phyloP scores from a whole-genome alignment of 2,329 filamentous ascomycete species.

The Eutypella sp. region DNA sequence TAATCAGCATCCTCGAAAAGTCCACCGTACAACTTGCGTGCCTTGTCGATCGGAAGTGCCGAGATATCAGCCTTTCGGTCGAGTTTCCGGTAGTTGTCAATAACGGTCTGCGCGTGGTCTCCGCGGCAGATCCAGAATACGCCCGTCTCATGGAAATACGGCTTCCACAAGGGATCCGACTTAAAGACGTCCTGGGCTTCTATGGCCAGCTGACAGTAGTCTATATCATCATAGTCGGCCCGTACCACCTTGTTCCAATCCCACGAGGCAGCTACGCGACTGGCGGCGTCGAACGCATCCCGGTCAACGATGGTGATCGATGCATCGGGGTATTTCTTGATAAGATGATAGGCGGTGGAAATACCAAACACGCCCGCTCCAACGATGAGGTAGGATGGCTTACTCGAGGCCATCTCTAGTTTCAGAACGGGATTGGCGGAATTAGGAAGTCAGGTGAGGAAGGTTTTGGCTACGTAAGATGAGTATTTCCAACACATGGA shows the following conservation, averaged over 20 bases:
- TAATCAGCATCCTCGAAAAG: constrained; percentile 59
- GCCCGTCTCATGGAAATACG: constrained; percentile 55
- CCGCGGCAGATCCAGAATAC: constrained; percentile 52
- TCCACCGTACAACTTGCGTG: constrained; percentile 48
- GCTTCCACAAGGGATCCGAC: constrained; percentile 49
- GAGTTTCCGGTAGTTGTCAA: constrained; percentile 46
- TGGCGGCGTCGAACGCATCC: constrained; percentile 42
- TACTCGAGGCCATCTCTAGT: neutral
- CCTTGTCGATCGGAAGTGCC: constrained; percentile 40
- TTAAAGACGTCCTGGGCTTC: constrained; percentile 60
- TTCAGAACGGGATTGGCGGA: neutral
- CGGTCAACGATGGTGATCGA: constrained; percentile 52
- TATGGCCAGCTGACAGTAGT: constrained; percentile 57
- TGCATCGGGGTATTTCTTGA: constrained; percentile 41
- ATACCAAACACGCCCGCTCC: constrained; percentile 60
- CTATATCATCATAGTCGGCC: constrained; percentile 58
- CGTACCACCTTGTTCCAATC: constrained; percentile 69
- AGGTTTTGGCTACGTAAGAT: neutral
- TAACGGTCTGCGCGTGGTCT: constrained; percentile 46
- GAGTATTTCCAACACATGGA: neutral
- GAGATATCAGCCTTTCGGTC: constrained; percentile 35
- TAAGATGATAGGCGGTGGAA: constrained; percentile 56
- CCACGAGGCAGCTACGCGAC: constrained; percentile 56
- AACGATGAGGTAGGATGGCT: constrained; percentile 46
- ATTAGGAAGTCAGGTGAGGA: neutral